These are phyloP conservation scores for Glycine tomentella DNA, from an alignment of 306 rosid genomes.

Conservation along the genomic window DNA sequence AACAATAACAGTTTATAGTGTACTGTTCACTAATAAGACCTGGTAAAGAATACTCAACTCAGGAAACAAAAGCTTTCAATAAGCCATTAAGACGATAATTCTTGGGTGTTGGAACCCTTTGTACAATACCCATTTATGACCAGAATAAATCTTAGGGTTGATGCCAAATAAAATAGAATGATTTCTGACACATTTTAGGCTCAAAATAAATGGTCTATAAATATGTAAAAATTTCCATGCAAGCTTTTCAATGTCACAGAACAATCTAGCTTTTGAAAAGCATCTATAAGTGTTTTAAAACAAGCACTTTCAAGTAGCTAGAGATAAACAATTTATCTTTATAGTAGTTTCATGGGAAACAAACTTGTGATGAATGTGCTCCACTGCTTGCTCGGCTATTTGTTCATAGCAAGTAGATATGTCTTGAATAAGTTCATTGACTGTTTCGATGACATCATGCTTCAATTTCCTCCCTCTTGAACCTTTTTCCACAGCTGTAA, in stretches of 20 bases:
- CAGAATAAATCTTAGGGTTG: conserved; percentile 8
- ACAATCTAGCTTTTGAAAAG: conserved; percentile 31
- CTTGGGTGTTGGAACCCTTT: conserved; percentile 1
- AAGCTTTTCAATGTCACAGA: conserved; percentile 33
- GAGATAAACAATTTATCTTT: conserved; percentile 33
- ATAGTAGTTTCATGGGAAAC: conserved; percentile 41
- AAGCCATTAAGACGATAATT: conserved; percentile 21
- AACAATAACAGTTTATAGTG: not conserved
- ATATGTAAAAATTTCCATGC: conserved; percentile 9
- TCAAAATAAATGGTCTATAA: conserved; percentile 3
- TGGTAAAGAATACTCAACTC: conserved; percentile 28
- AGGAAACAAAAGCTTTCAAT: conserved; percentile 34
- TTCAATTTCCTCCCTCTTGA: conserved; percentile 81
- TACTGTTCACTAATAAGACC: conserved; percentile 2
- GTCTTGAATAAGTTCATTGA: conserved; percentile 96
- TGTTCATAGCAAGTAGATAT: conserved; percentile 88
- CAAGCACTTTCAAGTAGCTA: conserved; percentile 11
- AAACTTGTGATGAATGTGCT: conserved; percentile 98
- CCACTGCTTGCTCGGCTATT: conserved; percentile 98
- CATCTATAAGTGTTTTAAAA: conserved; percentile 33
- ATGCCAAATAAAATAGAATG: conserved; percentile 23
- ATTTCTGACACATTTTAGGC: not conserved
- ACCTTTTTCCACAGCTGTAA: conserved; percentile 90
- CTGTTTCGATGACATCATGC: conserved; percentile 98
- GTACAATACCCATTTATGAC: conserved; percentile 10